Conservation (phyloP, 2,329 filamentous ascomycete genomes). For the Diaporthe helianthi region DNA sequence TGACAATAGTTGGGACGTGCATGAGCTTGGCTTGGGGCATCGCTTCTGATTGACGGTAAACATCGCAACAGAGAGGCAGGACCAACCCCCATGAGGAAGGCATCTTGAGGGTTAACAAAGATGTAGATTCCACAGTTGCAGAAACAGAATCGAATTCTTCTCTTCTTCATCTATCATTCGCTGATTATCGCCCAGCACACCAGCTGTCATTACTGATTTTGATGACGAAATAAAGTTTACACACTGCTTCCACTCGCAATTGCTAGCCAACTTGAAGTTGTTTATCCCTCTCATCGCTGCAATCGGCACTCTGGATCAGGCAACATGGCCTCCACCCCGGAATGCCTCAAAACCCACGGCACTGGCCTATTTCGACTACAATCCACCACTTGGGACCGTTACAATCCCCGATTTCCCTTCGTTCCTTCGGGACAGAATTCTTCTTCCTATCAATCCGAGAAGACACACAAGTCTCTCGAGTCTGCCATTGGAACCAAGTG, state of each 20-base stretch:
- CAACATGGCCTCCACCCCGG: background rate
- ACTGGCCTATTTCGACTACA: background rate
- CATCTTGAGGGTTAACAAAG: background rate
- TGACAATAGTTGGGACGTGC: background rate
- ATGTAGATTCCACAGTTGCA: background rate
- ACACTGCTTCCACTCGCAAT: constrained; percentile 3
- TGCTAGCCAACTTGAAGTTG: constrained; percentile 14
- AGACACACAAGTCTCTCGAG: background rate
- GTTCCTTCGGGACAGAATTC: background rate
- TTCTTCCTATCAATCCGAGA: background rate
- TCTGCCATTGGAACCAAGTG: background rate
- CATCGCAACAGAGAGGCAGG: background rate
- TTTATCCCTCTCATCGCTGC: background rate
- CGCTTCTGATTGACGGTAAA: background rate
- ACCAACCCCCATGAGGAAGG: background rate
- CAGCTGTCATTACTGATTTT: background rate
- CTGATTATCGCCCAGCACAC: background rate
- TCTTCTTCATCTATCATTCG: background rate
- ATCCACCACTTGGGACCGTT: background rate
- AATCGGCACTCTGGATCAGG: background rate
- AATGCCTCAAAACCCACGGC: background rate
- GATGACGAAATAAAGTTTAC: background rate
- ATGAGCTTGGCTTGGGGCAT: background rate
- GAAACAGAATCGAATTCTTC: background rate
- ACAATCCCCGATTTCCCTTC: background rate